These are phyloP conservation scores for Amanita pallidorosea DNA, from an alignment of 768 basidiomycete species.

Conservation along the genomic window DNA sequence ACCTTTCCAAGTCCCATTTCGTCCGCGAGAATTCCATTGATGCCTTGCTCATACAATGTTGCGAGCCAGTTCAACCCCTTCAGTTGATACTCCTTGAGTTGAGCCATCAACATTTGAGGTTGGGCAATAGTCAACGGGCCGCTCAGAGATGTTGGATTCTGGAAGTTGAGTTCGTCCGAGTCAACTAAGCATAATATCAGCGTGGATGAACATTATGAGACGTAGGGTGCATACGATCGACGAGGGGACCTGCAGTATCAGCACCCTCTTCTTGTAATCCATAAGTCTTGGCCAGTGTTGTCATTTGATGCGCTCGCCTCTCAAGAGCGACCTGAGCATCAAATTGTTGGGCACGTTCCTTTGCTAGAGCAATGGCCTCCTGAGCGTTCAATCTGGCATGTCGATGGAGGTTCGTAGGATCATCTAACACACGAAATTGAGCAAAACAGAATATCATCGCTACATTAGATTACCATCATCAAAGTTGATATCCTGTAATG, in stretches of 20 bases:
- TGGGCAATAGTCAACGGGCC: conserved; percentile 82
- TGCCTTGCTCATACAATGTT: conserved; percentile 96
- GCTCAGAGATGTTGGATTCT: conserved; percentile 87
- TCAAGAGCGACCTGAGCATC: conserved; percentile 76
- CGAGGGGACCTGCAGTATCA: conserved; percentile 29
- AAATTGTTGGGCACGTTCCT: conserved; percentile 72
- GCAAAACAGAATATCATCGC: background rate
- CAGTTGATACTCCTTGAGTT: conserved; percentile 95
- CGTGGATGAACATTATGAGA: background rate
- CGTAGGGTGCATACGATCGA: conserved; percentile 50
- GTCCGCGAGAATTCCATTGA: conserved; percentile 98
- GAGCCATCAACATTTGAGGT: conserved; percentile 93
- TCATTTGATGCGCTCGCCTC: conserved; percentile 70
- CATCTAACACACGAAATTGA: conserved; percentile 39
- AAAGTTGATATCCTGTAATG: conserved; percentile 74
- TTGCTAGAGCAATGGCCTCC: conserved; percentile 74
- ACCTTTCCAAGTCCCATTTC: conserved; percentile 97
- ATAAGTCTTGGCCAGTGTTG: conserved; percentile 53
- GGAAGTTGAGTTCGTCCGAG: conserved; percentile 97
- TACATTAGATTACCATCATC: conserved; percentile 62
- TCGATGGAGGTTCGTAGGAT: conserved; percentile 72
- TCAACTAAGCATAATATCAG: conserved; percentile 45
- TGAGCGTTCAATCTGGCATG: conserved; percentile 88
- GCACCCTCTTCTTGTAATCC: conserved; percentile 29
- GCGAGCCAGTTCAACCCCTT: conserved; percentile 98